These are phyloP conservation scores for Plantago coronopus DNA, from an alignment of 305 asterid genomes.

Conservation along the genomic window DNA sequence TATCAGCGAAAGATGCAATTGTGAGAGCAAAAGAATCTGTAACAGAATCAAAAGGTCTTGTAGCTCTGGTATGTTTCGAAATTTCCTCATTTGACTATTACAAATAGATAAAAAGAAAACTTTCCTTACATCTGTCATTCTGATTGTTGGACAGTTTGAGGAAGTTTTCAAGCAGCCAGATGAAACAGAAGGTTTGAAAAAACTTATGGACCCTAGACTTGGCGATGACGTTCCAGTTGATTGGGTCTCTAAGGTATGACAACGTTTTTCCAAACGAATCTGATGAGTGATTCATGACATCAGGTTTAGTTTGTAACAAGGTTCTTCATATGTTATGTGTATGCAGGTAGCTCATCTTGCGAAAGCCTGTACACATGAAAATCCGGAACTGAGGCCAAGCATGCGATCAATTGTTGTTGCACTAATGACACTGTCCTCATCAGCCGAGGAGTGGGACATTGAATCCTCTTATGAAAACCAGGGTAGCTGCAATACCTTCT, in stretches of 20 bases:
- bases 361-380: conserved; percentile 70
- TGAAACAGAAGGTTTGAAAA: conserved; percentile 40
- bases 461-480: conserved; percentile 52
- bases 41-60: conserved; percentile 64
- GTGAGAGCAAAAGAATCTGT: conserved; percentile 48
- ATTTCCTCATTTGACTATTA: neutral
- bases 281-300: no score
- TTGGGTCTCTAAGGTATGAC: conserved; percentile 4
- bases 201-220: conserved; percentile 71
- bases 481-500: no score
- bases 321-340: neutral
- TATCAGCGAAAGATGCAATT: conserved; percentile 76
- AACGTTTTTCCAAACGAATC: neutral
- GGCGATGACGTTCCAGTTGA: conserved; percentile 46
- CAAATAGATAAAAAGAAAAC: neutral
- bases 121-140: neutral
- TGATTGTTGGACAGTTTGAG: conserved; percentile 53
- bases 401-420: conserved; percentile 89
- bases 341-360: conserved; percentile 28
- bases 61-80: conserved; percentile 48
- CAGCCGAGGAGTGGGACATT: conserved; percentile 79
- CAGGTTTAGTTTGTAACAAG: neutral
- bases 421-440: conserved; percentile 76
- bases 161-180: conserved; percentile 48
- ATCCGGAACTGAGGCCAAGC: conserved; percentile 80